Conservation (phyloP, 768 basidiomycete genomes). For the Cystofilobasidium macerans region DNA sequence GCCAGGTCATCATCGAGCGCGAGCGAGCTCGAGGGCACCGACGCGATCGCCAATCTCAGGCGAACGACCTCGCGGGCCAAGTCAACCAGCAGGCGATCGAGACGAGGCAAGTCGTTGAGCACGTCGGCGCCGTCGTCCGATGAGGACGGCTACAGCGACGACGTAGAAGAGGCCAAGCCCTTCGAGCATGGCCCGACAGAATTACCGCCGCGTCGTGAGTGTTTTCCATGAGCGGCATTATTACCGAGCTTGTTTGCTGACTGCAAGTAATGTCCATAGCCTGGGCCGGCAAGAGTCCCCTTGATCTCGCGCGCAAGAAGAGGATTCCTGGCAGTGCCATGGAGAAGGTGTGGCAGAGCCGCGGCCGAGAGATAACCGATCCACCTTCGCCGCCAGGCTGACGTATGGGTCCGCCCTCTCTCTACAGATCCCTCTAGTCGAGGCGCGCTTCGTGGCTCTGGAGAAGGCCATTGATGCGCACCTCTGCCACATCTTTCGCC, state of each 20-base stretch:
- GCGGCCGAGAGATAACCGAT: neutral
- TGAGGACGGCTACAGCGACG: neutral
- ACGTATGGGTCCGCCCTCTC: neutral
- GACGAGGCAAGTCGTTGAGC: too few relatives aligned
- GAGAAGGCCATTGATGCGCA: neutral
- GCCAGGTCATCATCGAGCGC: too few relatives aligned
- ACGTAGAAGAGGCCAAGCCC: neutral
- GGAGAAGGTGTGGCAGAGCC: neutral
- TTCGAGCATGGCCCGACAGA: constrained; percentile 3
- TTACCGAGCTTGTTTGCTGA: too few relatives aligned
- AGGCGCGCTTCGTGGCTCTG: neutral
- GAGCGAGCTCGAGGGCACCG: too few relatives aligned
- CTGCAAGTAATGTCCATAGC: too few relatives aligned
- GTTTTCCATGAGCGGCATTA: too few relatives aligned
- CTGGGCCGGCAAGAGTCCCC: neutral
- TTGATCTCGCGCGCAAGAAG: neutral
- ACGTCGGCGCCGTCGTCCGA: neutral
- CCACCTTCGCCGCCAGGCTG: neutral
- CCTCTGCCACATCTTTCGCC: neutral
- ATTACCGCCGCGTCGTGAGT: neutral
- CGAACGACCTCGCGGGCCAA: too few relatives aligned
- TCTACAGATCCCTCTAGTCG: neutral
- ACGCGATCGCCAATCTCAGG: too few relatives aligned
- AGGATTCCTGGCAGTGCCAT: neutral
- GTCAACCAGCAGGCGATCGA: too few relatives aligned